A percentile compares a stretch with the other conserved stretches of the same genome.
phyloP scores from a whole-genome alignment of 371 early-diverging fungal genomes.

The Rhizomucor pusillus region DNA sequence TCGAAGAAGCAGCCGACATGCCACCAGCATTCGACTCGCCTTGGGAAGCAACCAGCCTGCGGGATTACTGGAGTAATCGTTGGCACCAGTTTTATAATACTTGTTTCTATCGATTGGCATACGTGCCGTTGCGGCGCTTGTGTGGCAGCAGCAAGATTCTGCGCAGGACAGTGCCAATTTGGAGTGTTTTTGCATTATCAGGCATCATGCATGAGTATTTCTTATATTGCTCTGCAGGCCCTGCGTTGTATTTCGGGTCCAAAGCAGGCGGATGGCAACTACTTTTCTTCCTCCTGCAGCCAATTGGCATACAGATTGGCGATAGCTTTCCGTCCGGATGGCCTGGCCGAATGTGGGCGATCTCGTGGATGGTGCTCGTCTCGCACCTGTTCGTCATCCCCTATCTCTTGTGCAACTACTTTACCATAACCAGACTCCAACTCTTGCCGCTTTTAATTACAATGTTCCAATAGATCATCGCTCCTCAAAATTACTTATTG shows the following conservation, averaged over 20 bases:
- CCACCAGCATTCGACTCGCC: constrained; percentile 32
- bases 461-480: too few species aligned
- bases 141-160: constrained; percentile 12
- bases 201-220: constrained; percentile 46
- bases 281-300: constrained; percentile 30
- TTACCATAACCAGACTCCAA: constrained; percentile 3
- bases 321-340: constrained; percentile 20
- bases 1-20: constrained; percentile 31
- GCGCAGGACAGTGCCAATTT: constrained; percentile 23
- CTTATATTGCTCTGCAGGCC: constrained; percentile 28
- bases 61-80: constrained; percentile 39
- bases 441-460: constrained; percentile 1
- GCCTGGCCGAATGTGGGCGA: constrained; percentile 21
- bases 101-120: constrained; percentile 35
- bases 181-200: constrained; percentile 36
- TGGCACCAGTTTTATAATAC: constrained; percentile 45
- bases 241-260: constrained; percentile 17
- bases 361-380: constrained; percentile 22
- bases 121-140: constrained; percentile 24
- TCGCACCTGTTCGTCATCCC: constrained; percentile 23
- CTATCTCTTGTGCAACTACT: constrained; percentile 12
- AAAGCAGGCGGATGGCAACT: constrained; percentile 30
- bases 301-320: constrained; percentile 24
- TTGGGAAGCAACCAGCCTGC: constrained; percentile 31
- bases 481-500: too few species aligned